A percentile compares a stretch with the other conserved stretches of the same genome.
phyloP scores from a whole-genome alignment of 192 early-diverging fungal genomes.

The Dispira simplex region DNA sequence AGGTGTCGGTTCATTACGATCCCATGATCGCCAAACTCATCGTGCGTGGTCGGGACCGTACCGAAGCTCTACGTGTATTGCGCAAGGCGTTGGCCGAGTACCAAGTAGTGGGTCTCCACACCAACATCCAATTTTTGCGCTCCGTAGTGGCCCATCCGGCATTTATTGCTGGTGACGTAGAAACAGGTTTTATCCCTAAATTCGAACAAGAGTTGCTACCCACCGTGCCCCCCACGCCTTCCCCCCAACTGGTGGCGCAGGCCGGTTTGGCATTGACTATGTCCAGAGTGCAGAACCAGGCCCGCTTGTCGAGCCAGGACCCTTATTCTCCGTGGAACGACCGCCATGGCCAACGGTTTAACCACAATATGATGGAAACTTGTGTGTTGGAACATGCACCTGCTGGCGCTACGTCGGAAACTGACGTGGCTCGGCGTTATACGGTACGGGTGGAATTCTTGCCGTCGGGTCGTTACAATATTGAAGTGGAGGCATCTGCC shows the following conservation, averaged over 20 bases:
- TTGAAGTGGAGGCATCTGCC: no score
- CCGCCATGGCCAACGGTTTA: slow-evolving; percentile 28
- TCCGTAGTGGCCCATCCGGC: slow-evolving; percentile 58
- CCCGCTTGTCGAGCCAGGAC: slow-evolving; percentile 9
- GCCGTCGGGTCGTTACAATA: no score
- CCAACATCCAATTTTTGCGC: slow-evolving; percentile 87
- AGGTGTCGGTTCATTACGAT: slow-evolving; percentile 86
- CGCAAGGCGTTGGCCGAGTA: slow-evolving; percentile 71
- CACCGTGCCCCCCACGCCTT: slow-evolving; percentile 14
- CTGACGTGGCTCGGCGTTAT: no score
- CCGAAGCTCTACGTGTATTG: slow-evolving; percentile 65
- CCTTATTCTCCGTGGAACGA: slow-evolving; percentile 28
- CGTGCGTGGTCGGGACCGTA: slow-evolving; percentile 64
- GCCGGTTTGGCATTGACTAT: slow-evolving; percentile 41
- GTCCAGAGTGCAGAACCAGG: slow-evolving; percentile 4
- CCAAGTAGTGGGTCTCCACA: slow-evolving; percentile 78
- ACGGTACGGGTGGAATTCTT: no score
- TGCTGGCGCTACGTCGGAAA: not conserved
- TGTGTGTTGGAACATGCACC: not conserved
- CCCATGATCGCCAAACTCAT: slow-evolving; percentile 95
- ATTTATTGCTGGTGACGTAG: slow-evolving; percentile 77
- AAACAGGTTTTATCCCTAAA: slow-evolving; percentile 89
- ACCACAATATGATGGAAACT: slow-evolving; percentile 14
- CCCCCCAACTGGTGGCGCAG: slow-evolving; percentile 38
- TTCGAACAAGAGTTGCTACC: slow-evolving; percentile 48